phyloP scores from a whole-genome alignment of 495 filamentous ascomycete species.

The Halenospora varia region DNA sequence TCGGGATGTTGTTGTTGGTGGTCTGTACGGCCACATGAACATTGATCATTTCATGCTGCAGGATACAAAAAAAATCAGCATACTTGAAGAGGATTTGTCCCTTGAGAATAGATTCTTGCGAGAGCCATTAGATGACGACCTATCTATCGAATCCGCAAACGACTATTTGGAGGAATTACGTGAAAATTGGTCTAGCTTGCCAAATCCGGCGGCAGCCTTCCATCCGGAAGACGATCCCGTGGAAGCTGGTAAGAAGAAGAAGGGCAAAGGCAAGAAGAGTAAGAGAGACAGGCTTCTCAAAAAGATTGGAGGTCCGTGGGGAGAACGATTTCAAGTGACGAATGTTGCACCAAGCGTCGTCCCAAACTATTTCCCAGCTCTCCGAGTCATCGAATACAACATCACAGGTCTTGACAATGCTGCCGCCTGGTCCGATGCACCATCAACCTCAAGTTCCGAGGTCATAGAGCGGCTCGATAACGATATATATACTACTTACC shows the following conservation, averaged over 20 bases:
- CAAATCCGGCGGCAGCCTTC: slow-evolving; percentile 42
- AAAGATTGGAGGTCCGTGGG: slow-evolving; percentile 73
- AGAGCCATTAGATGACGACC: slow-evolving; percentile 41
- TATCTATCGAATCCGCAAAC: slow-evolving; percentile 59
- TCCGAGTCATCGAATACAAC: slow-evolving; percentile 91
- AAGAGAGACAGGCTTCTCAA: slow-evolving; percentile 48
- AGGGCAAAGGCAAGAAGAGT: slow-evolving; percentile 42
- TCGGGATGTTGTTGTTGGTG: slow-evolving; percentile 79
- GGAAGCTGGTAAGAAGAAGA: slow-evolving; percentile 43
- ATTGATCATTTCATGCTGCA: slow-evolving; percentile 96
- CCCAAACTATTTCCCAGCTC: slow-evolving; percentile 86
- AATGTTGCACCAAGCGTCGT: slow-evolving; percentile 82
- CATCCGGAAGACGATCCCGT: slow-evolving; percentile 32
- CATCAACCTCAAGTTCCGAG: not conserved
- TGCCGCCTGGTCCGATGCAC: slow-evolving; percentile 38
- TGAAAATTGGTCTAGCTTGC: slow-evolving; percentile 70
- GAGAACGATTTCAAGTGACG: slow-evolving; percentile 77
- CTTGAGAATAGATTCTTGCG: slow-evolving; percentile 11
- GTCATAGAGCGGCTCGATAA: slow-evolving; percentile 14
- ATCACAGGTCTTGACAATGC: slow-evolving; percentile 67
- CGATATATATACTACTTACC: not conserved
- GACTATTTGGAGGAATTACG: slow-evolving; percentile 81
- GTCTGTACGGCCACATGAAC: slow-evolving; percentile 95
- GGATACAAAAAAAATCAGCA: slow-evolving; percentile 68
- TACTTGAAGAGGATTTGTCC: slow-evolving; percentile 35